phyloP scores from a whole-genome alignment of 768 basidiomycete species.

The Hygrophoropsis aurantiaca region DNA sequence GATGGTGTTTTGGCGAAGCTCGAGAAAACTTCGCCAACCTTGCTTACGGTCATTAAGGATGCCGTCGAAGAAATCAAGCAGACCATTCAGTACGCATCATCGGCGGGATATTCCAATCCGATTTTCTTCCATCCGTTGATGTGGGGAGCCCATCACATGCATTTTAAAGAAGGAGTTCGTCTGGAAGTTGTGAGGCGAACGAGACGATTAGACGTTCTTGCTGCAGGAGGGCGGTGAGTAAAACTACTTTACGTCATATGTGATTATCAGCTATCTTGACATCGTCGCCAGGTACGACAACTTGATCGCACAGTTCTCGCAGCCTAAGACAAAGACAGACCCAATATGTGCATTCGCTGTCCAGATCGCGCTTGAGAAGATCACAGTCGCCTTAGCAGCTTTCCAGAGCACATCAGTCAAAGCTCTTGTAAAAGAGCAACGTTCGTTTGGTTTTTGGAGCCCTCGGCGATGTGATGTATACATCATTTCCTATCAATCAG shows the following conservation, averaged over 20 bases:
- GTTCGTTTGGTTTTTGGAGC: slow-evolving; percentile 87
- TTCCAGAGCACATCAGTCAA: slow-evolving; percentile 69
- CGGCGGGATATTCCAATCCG: slow-evolving; percentile 61
- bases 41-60: slow-evolving; percentile 49
- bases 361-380: slow-evolving; percentile 79
- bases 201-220: slow-evolving; percentile 70
- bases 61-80: slow-evolving; percentile 62
- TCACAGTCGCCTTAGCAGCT: slow-evolving; percentile 64
- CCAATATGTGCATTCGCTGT: slow-evolving; percentile 67
- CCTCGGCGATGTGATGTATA: slow-evolving; percentile 90
- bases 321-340: slow-evolving; percentile 53
- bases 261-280: neutral
- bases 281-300: slow-evolving; percentile 60
- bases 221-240: slow-evolving; percentile 75
- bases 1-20: slow-evolving; percentile 55
- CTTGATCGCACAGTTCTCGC: slow-evolving; percentile 59
- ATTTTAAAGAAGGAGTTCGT: slow-evolving; percentile 74
- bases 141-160: slow-evolving; percentile 60
- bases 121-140: slow-evolving; percentile 74
- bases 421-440: slow-evolving; percentile 70
- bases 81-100: slow-evolving; percentile 56
- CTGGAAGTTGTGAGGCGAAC: slow-evolving; percentile 71
- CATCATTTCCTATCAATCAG: slow-evolving; percentile 74
- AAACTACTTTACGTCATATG: neutral
- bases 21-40: slow-evolving; percentile 57